Evolutionary conservation across 2,329 filamentous ascomycete species (phyloP).

Genomic region (Dothistroma pini): DNA sequence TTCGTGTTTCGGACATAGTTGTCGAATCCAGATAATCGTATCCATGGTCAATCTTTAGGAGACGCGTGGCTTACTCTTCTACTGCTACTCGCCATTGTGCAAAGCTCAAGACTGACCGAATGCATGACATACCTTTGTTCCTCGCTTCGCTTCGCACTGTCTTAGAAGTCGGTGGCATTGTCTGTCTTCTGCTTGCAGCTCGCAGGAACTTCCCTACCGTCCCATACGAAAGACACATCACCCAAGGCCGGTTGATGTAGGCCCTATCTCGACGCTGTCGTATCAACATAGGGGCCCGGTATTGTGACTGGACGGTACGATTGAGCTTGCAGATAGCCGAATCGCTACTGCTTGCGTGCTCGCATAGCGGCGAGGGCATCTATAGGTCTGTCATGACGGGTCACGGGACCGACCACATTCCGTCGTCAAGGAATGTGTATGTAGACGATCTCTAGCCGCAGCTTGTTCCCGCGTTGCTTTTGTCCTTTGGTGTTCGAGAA

Average conservation of each 20-base stretch:
- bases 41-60: too few relatives aligned
- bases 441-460: not conserved
- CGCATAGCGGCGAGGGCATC: too few relatives aligned
- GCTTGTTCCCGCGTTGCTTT: not conserved
- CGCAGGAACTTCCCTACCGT: not conserved
- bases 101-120: not conserved
- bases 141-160: not conserved
- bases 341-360: not conserved
- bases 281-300: too few relatives aligned
- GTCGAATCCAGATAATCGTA: not conserved
- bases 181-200: conserved; percentile 2
- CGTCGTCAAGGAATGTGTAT: not conserved
- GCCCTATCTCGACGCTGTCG: too few relatives aligned
- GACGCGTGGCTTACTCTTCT: not conserved
- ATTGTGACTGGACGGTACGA: not conserved
- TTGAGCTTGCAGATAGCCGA: not conserved
- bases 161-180: not conserved
- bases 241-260: not conserved
- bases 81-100: not conserved
- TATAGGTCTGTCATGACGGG: too few relatives aligned
- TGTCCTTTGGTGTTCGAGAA: not conserved
- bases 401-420: not conserved
- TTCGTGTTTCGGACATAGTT: not conserved
- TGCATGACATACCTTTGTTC: not conserved
- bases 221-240: too few relatives aligned